A percentile compares a stretch with the other conserved stretches of the same genome.
phyloP scores from a whole-genome alignment of 345 rosid genomes.

The Excoecaria agallocha region DNA sequence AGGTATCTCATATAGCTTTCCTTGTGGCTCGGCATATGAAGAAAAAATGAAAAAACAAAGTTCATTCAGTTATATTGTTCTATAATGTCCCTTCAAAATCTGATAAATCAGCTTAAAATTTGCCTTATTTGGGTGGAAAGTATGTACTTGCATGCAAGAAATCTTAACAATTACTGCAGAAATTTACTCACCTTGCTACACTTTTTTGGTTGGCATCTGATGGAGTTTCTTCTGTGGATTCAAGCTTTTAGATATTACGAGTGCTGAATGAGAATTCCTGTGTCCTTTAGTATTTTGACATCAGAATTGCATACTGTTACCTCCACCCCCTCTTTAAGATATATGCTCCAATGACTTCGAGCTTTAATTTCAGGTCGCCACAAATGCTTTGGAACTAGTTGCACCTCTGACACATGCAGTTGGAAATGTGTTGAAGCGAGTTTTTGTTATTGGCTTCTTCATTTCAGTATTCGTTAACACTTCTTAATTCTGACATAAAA shows the following conservation, averaged over 20 bases:
- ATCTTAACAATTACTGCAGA: neutral
- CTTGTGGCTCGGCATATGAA: neutral
- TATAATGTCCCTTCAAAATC: neutral
- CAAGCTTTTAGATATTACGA: neutral
- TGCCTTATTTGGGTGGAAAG: neutral
- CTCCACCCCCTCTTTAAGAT: neutral
- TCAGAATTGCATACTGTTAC: neutral
- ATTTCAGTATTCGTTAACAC: constrained; percentile 43
- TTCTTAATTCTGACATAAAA: neutral
- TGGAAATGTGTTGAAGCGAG: constrained; percentile 51
- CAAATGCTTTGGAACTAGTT: constrained; percentile 49
- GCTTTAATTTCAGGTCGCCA: constrained; percentile 43
- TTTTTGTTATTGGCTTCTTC: constrained; percentile 52
- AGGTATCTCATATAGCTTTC: constrained; percentile 21
- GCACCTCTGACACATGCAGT: constrained; percentile 59
- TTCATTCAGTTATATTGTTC: neutral
- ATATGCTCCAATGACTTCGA: neutral
- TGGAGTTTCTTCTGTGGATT: neutral
- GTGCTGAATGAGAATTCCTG: neutral
- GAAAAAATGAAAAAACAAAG: neutral
- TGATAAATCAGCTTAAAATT: neutral
- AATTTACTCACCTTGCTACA: neutral
- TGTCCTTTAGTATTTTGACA: neutral
- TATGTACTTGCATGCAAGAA: neutral
- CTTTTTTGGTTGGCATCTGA: neutral